Conservation (phyloP, 208 protist species). For the Leishmania major region DNA sequence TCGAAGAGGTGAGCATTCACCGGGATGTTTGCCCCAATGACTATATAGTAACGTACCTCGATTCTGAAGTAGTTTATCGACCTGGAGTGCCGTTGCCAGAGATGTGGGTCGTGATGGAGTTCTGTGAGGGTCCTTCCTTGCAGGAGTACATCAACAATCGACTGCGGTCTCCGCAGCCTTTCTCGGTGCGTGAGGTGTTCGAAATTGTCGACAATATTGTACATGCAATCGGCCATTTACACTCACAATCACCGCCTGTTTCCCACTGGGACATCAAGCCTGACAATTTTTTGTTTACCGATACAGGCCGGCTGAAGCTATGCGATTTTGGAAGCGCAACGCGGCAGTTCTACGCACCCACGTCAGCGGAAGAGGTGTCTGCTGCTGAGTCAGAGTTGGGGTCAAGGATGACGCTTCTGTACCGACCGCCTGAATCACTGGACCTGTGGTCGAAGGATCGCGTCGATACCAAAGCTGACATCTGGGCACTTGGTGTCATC, state of each 20-base stretch:
- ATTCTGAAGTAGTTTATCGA: slow-evolving; percentile 38
- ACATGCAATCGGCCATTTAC: slow-evolving; percentile 62
- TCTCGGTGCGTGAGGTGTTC: slow-evolving; percentile 54
- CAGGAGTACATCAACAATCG: slow-evolving; percentile 72
- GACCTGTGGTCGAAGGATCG: slow-evolving; percentile 90
- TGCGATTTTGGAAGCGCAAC: slow-evolving; percentile 95
- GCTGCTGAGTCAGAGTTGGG: slow-evolving; percentile 80
- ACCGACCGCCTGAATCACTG: slow-evolving; percentile 94
- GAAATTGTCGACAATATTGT: slow-evolving; percentile 63
- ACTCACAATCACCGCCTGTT: slow-evolving; percentile 82
- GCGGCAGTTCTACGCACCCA: slow-evolving; percentile 57
- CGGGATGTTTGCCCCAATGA: slow-evolving; percentile 37
- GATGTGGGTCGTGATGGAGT: slow-evolving; percentile 81
- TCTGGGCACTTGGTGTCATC: slow-evolving; percentile 96
- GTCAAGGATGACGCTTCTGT: slow-evolving; percentile 88
- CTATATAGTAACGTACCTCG: slow-evolving; percentile 38
- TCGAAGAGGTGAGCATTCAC: slow-evolving; percentile 42
- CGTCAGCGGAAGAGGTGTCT: slow-evolving; percentile 61
- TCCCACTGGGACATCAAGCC: slow-evolving; percentile 94
- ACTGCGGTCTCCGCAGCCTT: slow-evolving; percentile 41
- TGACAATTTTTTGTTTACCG: slow-evolving; percentile 89
- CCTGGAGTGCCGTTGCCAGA: slow-evolving; percentile 40
- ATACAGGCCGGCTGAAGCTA: slow-evolving; percentile 83
- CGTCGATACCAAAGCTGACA: slow-evolving; percentile 91
- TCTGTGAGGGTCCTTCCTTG: slow-evolving; percentile 57